These are phyloP conservation scores for Cladophialophora psammophila DNA, from an alignment of 2,329 filamentous ascomycete genomes.

Conservation along the genomic window DNA sequence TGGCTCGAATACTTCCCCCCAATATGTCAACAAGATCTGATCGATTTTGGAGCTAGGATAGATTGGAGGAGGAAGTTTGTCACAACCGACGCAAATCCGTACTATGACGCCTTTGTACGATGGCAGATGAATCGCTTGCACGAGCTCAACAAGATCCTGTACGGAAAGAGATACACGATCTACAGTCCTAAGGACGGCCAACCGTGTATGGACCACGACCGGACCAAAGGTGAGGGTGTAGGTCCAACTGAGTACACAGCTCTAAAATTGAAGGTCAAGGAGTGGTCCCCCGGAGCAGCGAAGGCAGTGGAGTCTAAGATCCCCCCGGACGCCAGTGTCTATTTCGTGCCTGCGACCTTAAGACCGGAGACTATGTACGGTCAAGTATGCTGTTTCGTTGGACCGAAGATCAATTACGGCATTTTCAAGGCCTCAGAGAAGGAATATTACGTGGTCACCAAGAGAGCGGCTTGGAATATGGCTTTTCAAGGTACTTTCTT, in stretches of 20 bases:
- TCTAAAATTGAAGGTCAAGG: conserved; percentile 86
- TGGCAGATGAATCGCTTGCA: conserved; percentile 66
- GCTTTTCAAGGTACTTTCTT: conserved; percentile 88
- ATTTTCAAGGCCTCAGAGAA: conserved; percentile 76
- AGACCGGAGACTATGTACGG: conserved; percentile 99
- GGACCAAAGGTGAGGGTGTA: conserved; percentile 80
- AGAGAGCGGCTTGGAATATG: conserved; percentile 91
- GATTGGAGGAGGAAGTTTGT: conserved; percentile 94
- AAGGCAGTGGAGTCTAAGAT: conserved; percentile 78
- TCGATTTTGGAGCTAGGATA: conserved; percentile 82
- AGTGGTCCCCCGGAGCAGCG: conserved; percentile 82
- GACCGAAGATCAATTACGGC: conserved; percentile 87
- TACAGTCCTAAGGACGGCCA: conserved; percentile 91
- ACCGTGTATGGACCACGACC: conserved; percentile 86
- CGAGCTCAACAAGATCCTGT: conserved; percentile 42
- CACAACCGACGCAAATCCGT: conserved; percentile 95
- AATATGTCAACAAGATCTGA: conserved; percentile 79
- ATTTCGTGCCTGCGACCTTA: conserved; percentile 89
- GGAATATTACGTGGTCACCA: conserved; percentile 81
- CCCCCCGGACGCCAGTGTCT: conserved; percentile 79
- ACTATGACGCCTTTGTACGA: conserved; percentile 91
- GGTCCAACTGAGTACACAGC: conserved; percentile 91
- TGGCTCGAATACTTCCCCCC: conserved; percentile 94
- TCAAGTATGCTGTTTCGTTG: conserved; percentile 94
- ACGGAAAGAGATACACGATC: conserved; percentile 90